Evolutionary conservation across 208 protist genomes (phyloP).

Genomic region (Trypanosoma mega): DNA sequence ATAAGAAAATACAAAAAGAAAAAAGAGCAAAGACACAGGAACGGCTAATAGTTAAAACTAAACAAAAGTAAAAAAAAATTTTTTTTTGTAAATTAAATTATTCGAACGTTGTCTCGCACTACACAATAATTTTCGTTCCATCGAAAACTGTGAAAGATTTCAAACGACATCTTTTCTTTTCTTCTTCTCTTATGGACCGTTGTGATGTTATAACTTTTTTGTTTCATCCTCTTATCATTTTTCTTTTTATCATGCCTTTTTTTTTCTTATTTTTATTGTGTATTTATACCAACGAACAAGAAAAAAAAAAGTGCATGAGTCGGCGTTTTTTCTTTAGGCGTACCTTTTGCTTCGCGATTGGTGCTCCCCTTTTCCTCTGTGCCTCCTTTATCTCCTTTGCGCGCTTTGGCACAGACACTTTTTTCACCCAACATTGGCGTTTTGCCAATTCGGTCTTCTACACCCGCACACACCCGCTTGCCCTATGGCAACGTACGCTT

Average conservation of each 20-base stretch:
- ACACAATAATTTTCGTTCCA: too few relatives aligned
- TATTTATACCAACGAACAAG: background rate
- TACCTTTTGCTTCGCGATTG: slow-evolving; percentile 17
- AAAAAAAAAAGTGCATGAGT: background rate
- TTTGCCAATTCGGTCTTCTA: slow-evolving; percentile 52
- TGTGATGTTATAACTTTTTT: too few relatives aligned
- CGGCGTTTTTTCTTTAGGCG: background rate
- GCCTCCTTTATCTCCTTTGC: slow-evolving; percentile 37
- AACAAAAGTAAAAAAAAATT: slow-evolving; percentile 10
- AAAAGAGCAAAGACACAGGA: background rate
- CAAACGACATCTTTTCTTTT: too few relatives aligned
- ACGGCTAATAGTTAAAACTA: background rate
- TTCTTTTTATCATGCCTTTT: background rate
- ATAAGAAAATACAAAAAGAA: background rate
- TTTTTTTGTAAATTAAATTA: too few relatives aligned
- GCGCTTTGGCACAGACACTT: slow-evolving; percentile 29
- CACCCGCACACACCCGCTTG: slow-evolving; percentile 26
- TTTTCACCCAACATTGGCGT: slow-evolving; percentile 61
- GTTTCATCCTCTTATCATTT: too few relatives aligned
- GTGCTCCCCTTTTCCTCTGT: slow-evolving; percentile 30
- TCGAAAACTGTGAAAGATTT: too few relatives aligned
- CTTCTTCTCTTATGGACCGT: too few relatives aligned
- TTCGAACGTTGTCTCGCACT: too few relatives aligned
- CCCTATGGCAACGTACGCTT: slow-evolving; percentile 51
- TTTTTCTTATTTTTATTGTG: background rate